Evolutionary conservation across 2,329 filamentous ascomycete genomes (phyloP), one percentile per base, ranked within the genome.

Genomic region (Botryosphaeria agaves): DNA sequence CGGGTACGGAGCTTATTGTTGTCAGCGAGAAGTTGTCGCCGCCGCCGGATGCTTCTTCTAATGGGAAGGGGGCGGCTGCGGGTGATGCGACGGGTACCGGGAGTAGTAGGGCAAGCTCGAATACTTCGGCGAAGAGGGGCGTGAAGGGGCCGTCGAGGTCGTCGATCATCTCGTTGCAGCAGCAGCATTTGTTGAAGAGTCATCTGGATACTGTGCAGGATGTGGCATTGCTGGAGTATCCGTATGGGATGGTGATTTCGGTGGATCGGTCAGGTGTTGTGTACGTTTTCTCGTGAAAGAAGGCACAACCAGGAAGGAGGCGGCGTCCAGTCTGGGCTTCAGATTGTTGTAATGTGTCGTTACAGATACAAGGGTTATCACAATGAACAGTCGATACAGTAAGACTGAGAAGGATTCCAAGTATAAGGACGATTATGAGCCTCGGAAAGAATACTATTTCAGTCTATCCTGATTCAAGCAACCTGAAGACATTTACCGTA

Each of bases 221-320:
- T 55, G 74, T 94, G 41, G 78, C 78, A n/a, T 58, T 95, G 46
- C 53, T 98, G 41, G 83, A 94, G 58, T 65, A 71, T 39, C 89
- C 89, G 15, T 94, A 92, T 52, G 79, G 78, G 4, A 94, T 95
- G 82, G 78, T 85, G 19, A 65, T 95, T 29, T 91, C 80, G 40
- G 85, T 79, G 32, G 89, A 98, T 60, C 66, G 87, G 42, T 80
- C 76, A 23, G 89, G 89, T 1, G 76, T 87, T 49, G 73, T 95
- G 27, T 92, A 89, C 62, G 75, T 94, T 31, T 92, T 72, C 49
- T 68, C 70, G 48, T 75, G 49, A 51, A 31, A n/a, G 14, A n/a
- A n/a, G n/a, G n/a, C n/a, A n/a, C n/a, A n/a, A n/a, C n/a, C n/a
- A n/a, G n/a, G n/a, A n/a, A n/a, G n/a, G n/a, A n/a, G n/a, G n/a